These are phyloP conservation scores for Lactifluus piperatus DNA, from an alignment of 768 basidiomycete species.

Conservation along the genomic window DNA sequence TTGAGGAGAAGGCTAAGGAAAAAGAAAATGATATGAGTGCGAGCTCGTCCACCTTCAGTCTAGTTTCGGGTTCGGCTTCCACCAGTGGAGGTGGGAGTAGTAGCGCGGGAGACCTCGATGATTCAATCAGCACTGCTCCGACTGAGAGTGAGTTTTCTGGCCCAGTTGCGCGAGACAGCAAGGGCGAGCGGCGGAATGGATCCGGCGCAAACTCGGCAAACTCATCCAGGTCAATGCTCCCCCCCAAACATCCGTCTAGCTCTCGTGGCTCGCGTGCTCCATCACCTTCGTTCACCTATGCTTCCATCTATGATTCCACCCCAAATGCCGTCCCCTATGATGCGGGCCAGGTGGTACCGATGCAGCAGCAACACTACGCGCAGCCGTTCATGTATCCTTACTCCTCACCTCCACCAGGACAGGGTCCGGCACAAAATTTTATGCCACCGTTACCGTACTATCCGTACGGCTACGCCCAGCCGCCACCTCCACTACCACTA, in stretches of 20 bases:
- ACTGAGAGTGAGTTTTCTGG: conserved; percentile 81
- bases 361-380: conserved; percentile 28
- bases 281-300: conserved; percentile 69
- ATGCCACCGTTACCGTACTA: conserved; percentile 19
- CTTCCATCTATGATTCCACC: conserved; percentile 60
- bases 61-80: conserved; percentile 59
- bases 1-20: conserved; percentile 50
- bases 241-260: conserved; percentile 39
- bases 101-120: conserved; percentile 58
- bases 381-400: conserved; percentile 27
- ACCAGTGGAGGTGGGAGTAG: conserved; percentile 46
- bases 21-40: conserved; percentile 68
- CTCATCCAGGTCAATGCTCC: conserved; percentile 52
- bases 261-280: conserved; percentile 67
- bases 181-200: conserved; percentile 38
- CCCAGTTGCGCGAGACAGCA: conserved; percentile 46
- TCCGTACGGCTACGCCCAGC: conserved; percentile 14
- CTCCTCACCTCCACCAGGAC: conserved; percentile 21
- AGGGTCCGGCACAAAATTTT: conserved; percentile 20
- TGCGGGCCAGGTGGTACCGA: conserved; percentile 23
- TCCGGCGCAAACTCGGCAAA: conserved; percentile 38
- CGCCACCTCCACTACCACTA: conserved; percentile 4
- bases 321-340: conserved; percentile 27
- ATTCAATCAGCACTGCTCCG: conserved; percentile 58
- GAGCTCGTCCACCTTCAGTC: conserved; percentile 66